Base-by-base conservation (phyloP, 2,329 filamentous ascomycete species). In the Fusarium falciforme region DNA sequence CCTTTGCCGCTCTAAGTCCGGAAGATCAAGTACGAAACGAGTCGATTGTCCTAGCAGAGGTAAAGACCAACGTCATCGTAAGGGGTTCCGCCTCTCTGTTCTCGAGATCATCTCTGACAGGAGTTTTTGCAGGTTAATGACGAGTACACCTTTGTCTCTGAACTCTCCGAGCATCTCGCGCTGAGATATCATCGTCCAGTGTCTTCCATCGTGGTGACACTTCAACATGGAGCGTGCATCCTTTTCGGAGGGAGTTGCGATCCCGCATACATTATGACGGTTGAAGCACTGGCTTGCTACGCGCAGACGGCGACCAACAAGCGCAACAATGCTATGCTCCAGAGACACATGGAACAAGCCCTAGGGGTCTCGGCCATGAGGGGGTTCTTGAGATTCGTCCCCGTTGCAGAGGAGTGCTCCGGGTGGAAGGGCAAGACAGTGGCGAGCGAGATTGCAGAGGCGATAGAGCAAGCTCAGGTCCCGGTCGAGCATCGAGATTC, bases 271-370 rank as follows among this genome's bases (percentile, higher is more conserved):
- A 88, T 92, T 68, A 86, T 97, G 78, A 92, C 90, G 36, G 89
- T 98, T 68, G 92, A 89, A 38, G 91, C 94, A 1, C 86, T 96
- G 11, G 87, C 93, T 1, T 87, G 87, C 12, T 88, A 94, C 73
- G 84, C 96, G 2, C 91, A 92, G 70, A 90, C 93, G 0, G 89
- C 91, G 5, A 94, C 90, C 61, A 98, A 98, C 84, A 93, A 93
- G 80, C 90, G 94, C 71, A 96, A 96, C 81, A 91, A 94, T 1
- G 87, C 88, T n/a, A 83, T 97, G 20, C 89, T 97, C 5, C 93
- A 96, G 79, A 87, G 86, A n/a, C 92, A 93, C 80, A 88, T 98
- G 81, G 87, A 91, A 16, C 92, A 94, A 27, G 87, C 91, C 1
- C 85, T 97, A 0, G 89, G 89, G 2, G 93, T 97, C 4, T 78